Evolutionary conservation across 2,329 filamentous ascomycete genomes (phyloP), one percentile per base, ranked within the genome.

Genomic region (Talaromyces sp.): DNA sequence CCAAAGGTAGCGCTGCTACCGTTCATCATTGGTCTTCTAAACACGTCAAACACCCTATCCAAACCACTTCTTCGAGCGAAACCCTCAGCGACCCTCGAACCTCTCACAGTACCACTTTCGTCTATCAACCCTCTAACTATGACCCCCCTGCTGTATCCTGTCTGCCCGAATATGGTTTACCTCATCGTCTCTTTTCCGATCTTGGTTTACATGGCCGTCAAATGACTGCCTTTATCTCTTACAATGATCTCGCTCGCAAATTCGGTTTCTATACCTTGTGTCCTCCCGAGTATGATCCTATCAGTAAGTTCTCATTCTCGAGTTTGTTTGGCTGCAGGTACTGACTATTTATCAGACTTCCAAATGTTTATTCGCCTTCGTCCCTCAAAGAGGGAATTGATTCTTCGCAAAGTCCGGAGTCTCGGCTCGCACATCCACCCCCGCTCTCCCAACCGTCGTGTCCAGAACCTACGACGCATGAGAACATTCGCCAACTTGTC

Each of bases 401-500:
- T 66, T 5, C 59, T 77, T 13, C 68, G 71, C 59, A 72, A 73
- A 51, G 72, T 80, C 61, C 75, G 76, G 38, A 74, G 70, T 3
- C 74, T 77, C 65, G 74, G 75, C 49, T 80, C 78, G 5, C 75
- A 65, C 54, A 51, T 77, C 43, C 70, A 70, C 5, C 63, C 78
- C 8, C 70, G 67, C 49, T 40, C 67, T 25, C 67, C 69, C 11
- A 67, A 66, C 43, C 53, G 68, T 22, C 68, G 67, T 5, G 64
- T 64, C 8, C 68, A 68, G 1, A 74, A 68, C 17, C 63, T 80
- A 45, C 76, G 77, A 43, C 77, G 76, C 38, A 78, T 76, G 61
- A 80, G 75, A 68, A 80, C 78, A 17, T 74, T 80, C 61, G 74
- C 74, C 5, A 74, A 70, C 49, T 65, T 80, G 8, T 63, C 71